Conservation (phyloP, 176 grass and related monocot species). For the Oryza glaberrima region DNA sequence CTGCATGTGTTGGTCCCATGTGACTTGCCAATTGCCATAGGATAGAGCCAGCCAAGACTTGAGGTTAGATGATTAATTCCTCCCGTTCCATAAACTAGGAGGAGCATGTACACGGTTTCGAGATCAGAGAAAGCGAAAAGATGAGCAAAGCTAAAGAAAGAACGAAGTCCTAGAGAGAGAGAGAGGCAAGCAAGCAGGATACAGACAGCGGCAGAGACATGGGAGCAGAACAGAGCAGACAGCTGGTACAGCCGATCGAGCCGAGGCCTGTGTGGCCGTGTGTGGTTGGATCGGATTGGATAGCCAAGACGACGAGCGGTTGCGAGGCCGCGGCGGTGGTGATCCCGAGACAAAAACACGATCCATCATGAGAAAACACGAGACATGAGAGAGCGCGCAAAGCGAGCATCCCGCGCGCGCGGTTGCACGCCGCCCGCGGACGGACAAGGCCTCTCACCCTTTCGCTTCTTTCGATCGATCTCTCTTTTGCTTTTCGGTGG, state of each 20-base stretch:
- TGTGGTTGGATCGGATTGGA: not conserved
- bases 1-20: slow-evolving; percentile 15
- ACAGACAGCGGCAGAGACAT: slow-evolving; percentile 12
- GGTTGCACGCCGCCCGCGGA: not conserved
- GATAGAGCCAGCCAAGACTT: not conserved
- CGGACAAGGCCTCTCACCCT: not conserved
- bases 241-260: not conserved
- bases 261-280: not conserved
- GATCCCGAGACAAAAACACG: slow-evolving; percentile 49
- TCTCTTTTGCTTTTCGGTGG: slow-evolving; percentile 35
- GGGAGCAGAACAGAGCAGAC: not conserved
- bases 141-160: not conserved
- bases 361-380: slow-evolving; percentile 5
- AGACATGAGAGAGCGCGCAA: slow-evolving; percentile 10
- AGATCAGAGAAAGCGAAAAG: slow-evolving; percentile 53
- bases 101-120: slow-evolving; percentile 39
- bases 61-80: slow-evolving; percentile 1
- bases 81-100: slow-evolving; percentile 34
- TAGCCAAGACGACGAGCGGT: not conserved
- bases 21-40: not conserved
- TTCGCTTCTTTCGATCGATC: slow-evolving; percentile 41
- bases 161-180: not conserved
- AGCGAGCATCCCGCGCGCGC: slow-evolving; percentile 3
- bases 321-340: not conserved
- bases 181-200: slow-evolving; percentile 11